Percentiles rank a stretch among this genome's conserved stretches.
phyloP scores from a whole-genome alignment of 495 filamentous ascomycete species.

The Neurospora sp. region DNA sequence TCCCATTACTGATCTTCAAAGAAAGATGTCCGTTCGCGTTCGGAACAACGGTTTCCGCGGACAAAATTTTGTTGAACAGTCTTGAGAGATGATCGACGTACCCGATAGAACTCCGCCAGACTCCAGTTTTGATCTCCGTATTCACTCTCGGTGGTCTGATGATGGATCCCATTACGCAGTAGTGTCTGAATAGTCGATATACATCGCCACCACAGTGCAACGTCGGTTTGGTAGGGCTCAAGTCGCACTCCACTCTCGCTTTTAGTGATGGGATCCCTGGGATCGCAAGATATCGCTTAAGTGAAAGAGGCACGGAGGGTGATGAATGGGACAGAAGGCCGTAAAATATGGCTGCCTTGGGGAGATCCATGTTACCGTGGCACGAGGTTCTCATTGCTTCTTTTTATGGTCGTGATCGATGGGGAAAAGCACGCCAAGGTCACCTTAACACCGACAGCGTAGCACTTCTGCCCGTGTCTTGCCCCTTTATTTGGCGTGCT shows the following conservation, averaged over 20 bases:
- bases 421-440: background rate
- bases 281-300: background rate
- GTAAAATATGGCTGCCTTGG: background rate
- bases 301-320: background rate
- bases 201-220: background rate
- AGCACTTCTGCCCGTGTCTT: background rate
- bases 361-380: background rate
- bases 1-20: background rate
- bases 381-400: background rate
- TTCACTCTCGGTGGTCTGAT: background rate
- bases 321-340: background rate
- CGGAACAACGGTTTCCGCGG: background rate
- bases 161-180: background rate
- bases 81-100: background rate
- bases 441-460: background rate
- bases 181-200: background rate
- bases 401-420: background rate
- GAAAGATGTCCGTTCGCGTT: background rate
- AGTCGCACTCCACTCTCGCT: background rate
- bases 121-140: background rate
- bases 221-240: background rate
- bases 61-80: background rate
- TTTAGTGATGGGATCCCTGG: background rate
- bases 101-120: background rate
- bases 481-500: background rate